Evolutionary conservation across 306 rosid genomes (phyloP), one percentile per base, ranked within the genome.

Genomic region (Vachellia pachyceras): DNA sequence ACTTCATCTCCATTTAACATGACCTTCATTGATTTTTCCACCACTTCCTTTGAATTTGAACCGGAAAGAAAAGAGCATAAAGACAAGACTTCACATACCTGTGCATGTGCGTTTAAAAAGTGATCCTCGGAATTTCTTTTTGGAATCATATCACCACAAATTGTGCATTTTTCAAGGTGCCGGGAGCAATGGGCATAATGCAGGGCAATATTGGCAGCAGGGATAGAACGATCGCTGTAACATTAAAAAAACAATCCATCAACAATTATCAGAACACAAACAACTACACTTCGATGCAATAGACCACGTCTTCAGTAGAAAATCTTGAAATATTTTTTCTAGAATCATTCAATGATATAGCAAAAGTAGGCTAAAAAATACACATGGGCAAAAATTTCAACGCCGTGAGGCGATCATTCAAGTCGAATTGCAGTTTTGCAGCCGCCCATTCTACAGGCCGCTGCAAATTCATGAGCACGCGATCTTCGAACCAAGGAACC

Each of bases 121-220:
- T 96, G 99, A 58, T 96, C 94, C 82, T 90, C 91, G 6, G 93
- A 91, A 71, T 76, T 72, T 80, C 76, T 82, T 71, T 79, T 92
- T 0, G 99, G 97, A 86, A 96, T 81, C 99, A 96, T 96, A 63
- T 93, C 99, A 60, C 89, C 90, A 69, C 99, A 96, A 71, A 90
- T 78, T 89, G 88, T 88, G 85, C 99, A 96, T 84, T 78, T 96
- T 80, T 88, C 91, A 58, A 96, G 92, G 73, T 96, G 92, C 66
- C 99, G 96, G 46, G 80, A 84, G 84, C 99, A 96, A 85, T 93
- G 97, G 55, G 87, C 98, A 77, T 81, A 87, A 85, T 96, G 99
- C 92, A 96, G 84, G 83, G 90, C 94, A 58, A 96, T 85, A 87
- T 96, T 96, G 14, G 87, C 71, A n/a, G 87, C 80, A 58, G 97